These are phyloP conservation scores for Yarrowia sp. DNA, from an alignment of 805 yeast genomes.

Conservation along the genomic window DNA sequence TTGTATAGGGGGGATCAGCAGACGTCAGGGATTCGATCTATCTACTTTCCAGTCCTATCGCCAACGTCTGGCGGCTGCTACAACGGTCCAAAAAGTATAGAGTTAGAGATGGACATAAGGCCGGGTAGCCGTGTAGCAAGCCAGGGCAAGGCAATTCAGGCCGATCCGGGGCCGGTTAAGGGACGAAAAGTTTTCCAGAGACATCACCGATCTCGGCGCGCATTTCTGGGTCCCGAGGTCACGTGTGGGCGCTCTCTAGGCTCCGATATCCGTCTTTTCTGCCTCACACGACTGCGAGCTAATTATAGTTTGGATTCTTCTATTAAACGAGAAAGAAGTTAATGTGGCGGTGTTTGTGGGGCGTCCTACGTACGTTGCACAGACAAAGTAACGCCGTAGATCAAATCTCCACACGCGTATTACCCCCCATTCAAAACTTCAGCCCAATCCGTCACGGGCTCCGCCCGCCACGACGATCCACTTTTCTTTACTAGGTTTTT, in stretches of 20 bases:
- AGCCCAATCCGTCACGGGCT: not conserved
- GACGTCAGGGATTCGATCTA: no score
- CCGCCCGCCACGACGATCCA: not conserved
- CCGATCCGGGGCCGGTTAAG: conserved; percentile 8
- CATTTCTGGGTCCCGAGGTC: not conserved
- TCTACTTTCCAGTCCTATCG: no score
- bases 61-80: no score
- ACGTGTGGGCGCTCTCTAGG: not conserved
- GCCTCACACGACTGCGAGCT: conserved; percentile 1
- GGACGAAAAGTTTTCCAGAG: not conserved
- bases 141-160: not conserved
- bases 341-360: not conserved
- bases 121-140: not conserved
- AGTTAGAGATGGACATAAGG: not conserved
- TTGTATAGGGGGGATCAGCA: no score
- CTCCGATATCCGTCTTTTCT: not conserved
- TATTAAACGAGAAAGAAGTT: not conserved
- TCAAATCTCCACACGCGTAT: not conserved
- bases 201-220: not conserved
- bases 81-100: not conserved
- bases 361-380: no score
- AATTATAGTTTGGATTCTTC: not conserved
- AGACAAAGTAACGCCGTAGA: no score
- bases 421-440: not conserved
- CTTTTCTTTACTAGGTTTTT: not conserved